phyloP scores from a whole-genome alignment of 108 stramenopile species.

The Nitzschia inconspicua region DNA sequence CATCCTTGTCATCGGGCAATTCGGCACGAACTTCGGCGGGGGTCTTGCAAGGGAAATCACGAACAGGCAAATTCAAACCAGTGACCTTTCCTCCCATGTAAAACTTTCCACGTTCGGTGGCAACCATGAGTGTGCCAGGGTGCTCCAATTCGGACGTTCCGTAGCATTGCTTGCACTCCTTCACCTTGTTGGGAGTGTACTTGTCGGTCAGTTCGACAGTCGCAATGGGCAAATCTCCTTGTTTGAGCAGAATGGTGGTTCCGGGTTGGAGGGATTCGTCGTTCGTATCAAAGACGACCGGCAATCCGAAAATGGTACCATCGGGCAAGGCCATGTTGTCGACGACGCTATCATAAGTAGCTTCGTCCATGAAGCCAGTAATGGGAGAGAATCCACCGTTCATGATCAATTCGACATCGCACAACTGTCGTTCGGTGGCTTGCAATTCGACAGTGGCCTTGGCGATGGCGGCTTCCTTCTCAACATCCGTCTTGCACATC shows the following conservation, averaged over 20 bases:
- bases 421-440: constrained; percentile 93
- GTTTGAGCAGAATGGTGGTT: constrained; percentile 91
- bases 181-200: constrained; percentile 90
- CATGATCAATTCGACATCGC: constrained; percentile 97
- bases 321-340: constrained; percentile 90
- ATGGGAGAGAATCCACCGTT: constrained; percentile 98
- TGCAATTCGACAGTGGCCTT: constrained; percentile 79
- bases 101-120: constrained; percentile 95
- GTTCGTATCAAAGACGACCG: constrained; percentile 97
- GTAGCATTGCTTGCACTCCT: constrained; percentile 94
- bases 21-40: constrained; percentile 92
- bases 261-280: constrained; percentile 87
- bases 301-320: constrained; percentile 95
- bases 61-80: constrained; percentile 93
- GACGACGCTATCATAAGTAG: constrained; percentile 88
- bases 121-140: constrained; percentile 97
- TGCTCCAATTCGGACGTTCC: constrained; percentile 96
- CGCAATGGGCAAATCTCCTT: constrained; percentile 91
- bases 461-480: constrained; percentile 88
- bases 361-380: constrained; percentile 97
- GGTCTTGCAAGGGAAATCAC: constrained; percentile 97
- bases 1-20: constrained; percentile 93
- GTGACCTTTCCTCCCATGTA: constrained; percentile 98
- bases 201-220: constrained; percentile 94
- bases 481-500: constrained; percentile 83